Base-by-base conservation (phyloP, 2,329 filamentous ascomycete species). In the Exutisphaerella laricina region DNA sequence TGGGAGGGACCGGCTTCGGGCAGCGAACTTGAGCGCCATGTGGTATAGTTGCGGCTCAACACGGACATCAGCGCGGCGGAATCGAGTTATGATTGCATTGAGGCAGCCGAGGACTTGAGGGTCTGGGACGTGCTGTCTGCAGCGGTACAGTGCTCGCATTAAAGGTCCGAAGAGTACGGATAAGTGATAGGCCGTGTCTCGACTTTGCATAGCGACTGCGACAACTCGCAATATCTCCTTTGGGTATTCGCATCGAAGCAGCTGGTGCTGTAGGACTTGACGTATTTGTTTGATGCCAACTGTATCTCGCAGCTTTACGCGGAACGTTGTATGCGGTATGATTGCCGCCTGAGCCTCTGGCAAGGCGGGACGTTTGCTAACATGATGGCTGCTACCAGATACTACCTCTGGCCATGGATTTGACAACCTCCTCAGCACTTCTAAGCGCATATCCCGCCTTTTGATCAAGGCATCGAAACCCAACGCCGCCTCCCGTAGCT, bases 21-120 rank as follows among this genome's bases (percentile, higher is more conserved):
- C 63, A 9, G 61, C 60, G 29, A 66, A 65, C 32, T 62, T 63
- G 21, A 63, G 38, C 2, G 54, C 61, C 30, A 63, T 45, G 18
- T 36, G 47, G 7, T 59, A 18, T 4, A 63, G 37, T 5, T 53
- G 43, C 1, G 50, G 41, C 5, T 49, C 36, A 4, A 61, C 44
- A 1, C 30, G 36, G 8, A 65, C 9, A 21, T 48, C 43, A 14
- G 54, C 58, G 6, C 47, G 48, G 4, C 34, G 44, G 17, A 62
- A 58, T 2, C 63, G 57, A 8, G 36, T 40, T 28, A 60, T 41
- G 12, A 65, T 57, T 6, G 46, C 43, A 30, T 48, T 58, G 12
- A 65, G 39, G 4, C 52, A 50, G 4, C 35, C 26, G 3, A 64
- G 49, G 6, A 65, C 52, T 25, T 52, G 49, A 1, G 43, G 43